Evolutionary conservation across 2,329 filamentous ascomycete species (phyloP), one percentile per base, ranked within the genome.

Genomic region (Albifimbria verrucaria): DNA sequence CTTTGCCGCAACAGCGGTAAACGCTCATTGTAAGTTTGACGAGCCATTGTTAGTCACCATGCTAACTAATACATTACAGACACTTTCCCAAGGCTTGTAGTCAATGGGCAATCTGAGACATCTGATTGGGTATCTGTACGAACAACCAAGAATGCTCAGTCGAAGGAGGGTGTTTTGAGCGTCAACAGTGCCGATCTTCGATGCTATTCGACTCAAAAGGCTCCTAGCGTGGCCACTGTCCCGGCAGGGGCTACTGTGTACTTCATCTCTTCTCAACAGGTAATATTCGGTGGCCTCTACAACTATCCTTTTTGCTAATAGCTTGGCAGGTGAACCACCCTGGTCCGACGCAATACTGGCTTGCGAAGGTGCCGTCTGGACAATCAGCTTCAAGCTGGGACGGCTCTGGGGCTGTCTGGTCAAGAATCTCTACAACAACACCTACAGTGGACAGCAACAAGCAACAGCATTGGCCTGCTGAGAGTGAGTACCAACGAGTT

Each of bases 241-340:
- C 46, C 46, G 15, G 46, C 46, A 2, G 46, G 46, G 10, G 46
- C 46, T 18, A 48, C 17, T 25, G 26, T 48, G 7, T 20, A 26
- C n/a, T 48, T 20, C 46, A 48, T 48, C 25, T 48, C 46, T 10
- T 28, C 25, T 10, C 46, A 48, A 26, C 46, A 48, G 46, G 46
- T 48, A 48, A 20, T 7, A 10, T 15, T 4, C 18, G 5, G 32
- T 6, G 12, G 32, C 12, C 12, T n/a, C 3, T 12, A 32, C 11
- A 36, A 2, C 15, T 12, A 48, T n/a, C 18, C 9, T 5, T 48
- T 32, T 20, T 36, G 24, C 24, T 36, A 24, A 26, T 17, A 22
- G 9, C 10, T 7, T 12, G 21, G 20, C 26, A 48, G 46, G 46
- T 48, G 9, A 48, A 48, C 25, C 46, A 48, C 18, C 46, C 46